Conservation (phyloP, 768 basidiomycete species). For the Amanita jacksonii region DNA sequence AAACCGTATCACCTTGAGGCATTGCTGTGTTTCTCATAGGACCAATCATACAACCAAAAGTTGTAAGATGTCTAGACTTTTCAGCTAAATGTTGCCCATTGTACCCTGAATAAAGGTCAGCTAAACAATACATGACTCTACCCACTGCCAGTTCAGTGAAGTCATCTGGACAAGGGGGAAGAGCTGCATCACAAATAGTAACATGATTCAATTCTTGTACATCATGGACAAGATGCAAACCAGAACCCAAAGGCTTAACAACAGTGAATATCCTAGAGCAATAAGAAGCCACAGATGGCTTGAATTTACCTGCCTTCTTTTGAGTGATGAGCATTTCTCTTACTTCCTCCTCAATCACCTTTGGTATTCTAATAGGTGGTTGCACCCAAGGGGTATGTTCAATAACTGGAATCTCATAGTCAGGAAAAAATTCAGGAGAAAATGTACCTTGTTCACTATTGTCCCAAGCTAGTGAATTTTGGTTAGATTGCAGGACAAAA, state of each 20-base stretch:
- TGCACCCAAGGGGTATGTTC: slow-evolving; percentile 24
- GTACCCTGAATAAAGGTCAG: slow-evolving; percentile 23
- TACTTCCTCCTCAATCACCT: no score
- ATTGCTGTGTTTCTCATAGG: slow-evolving; percentile 15
- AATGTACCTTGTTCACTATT: slow-evolving; percentile 20
- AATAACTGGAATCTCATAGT: slow-evolving; percentile 22
- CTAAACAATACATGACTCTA: slow-evolving; percentile 14
- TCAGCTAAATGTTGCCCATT: slow-evolving; percentile 19
- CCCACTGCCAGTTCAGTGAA: slow-evolving; percentile 18
- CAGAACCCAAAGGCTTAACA: slow-evolving; percentile 16
- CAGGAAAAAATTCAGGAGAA: slow-evolving; percentile 20
- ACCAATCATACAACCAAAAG: slow-evolving; percentile 21
- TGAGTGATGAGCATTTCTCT: no score
- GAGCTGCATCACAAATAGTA: slow-evolving; percentile 15
- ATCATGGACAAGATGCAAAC: slow-evolving; percentile 22
- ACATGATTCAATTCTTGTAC: slow-evolving; percentile 25
- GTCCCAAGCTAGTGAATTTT: no score
- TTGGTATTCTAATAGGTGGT: slow-evolving; percentile 7
- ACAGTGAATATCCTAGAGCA: slow-evolving; percentile 8
- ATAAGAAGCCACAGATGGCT: no score
- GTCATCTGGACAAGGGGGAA: slow-evolving; percentile 18
- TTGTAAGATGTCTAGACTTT: slow-evolving; percentile 23
- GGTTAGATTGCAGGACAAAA: no score
- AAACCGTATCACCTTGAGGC: slow-evolving; percentile 25
- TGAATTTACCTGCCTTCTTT: no score